Conservation (phyloP, 768 basidiomycete species). For the Lentinula edodes region DNA sequence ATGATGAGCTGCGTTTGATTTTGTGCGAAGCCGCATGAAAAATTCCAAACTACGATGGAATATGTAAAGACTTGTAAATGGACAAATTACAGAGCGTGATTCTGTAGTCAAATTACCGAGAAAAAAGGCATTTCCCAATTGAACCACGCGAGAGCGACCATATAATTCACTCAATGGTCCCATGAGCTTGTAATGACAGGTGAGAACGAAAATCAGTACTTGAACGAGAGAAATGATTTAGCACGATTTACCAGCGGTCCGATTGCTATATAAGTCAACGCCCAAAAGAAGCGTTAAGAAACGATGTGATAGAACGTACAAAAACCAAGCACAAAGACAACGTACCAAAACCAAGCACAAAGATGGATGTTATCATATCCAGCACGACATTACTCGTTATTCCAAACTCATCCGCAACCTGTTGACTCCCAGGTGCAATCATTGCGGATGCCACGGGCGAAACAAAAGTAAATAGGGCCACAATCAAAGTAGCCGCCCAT, state of each 20-base stretch:
- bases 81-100: neutral
- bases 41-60: slow-evolving; percentile 34
- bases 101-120: slow-evolving; percentile 34
- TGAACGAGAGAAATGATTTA: neutral
- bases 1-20: slow-evolving; percentile 38
- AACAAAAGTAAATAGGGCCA: slow-evolving; percentile 66
- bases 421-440: slow-evolving; percentile 57
- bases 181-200: slow-evolving; percentile 23
- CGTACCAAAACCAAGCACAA: slow-evolving; percentile 56
- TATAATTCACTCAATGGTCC: slow-evolving; percentile 71
- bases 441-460: slow-evolving; percentile 68
- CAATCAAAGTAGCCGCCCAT: slow-evolving; percentile 61
- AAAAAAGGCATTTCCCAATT: slow-evolving; percentile 60
- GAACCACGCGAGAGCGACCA: slow-evolving; percentile 59
- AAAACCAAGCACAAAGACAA: slow-evolving; percentile 52
- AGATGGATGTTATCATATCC: slow-evolving; percentile 57
- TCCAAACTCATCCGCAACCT: slow-evolving; percentile 48
- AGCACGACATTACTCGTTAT: slow-evolving; percentile 43
- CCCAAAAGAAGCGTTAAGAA: neutral
- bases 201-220: neutral
- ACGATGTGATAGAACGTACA: slow-evolving; percentile 32
- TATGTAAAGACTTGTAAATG: neutral
- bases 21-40: slow-evolving; percentile 41
- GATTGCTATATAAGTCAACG: slow-evolving; percentile 32
- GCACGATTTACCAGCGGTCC: slow-evolving; percentile 37